phyloP scores from a whole-genome alignment of 208 protist species.

The Crithidia acanthocephali region DNA sequence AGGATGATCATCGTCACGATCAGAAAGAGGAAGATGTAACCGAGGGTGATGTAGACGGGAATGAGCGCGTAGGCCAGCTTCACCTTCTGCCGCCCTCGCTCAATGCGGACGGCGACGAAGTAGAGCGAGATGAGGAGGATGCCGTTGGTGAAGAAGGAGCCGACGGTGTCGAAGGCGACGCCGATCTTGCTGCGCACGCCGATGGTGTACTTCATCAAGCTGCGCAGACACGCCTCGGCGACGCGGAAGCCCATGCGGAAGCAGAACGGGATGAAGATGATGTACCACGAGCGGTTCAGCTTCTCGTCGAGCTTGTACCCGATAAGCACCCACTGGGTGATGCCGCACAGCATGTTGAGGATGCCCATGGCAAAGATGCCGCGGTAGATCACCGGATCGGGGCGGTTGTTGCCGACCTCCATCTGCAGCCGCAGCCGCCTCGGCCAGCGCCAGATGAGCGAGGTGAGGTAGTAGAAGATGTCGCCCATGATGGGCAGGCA shows the following conservation, averaged over 20 bases:
- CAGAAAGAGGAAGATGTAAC: constrained; percentile 69
- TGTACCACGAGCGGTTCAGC: constrained; percentile 72
- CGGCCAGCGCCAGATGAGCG: constrained; percentile 90
- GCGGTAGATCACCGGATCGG: constrained; percentile 60
- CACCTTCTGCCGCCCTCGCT: constrained; percentile 47
- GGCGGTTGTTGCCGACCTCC: constrained; percentile 67
- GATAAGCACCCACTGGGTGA: constrained; percentile 83
- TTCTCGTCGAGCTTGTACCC: constrained; percentile 65
- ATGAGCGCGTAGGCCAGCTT: constrained; percentile 60
- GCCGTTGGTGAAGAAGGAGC: constrained; percentile 87
- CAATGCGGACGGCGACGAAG: constrained; percentile 78
- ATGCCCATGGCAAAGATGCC: constrained; percentile 80
- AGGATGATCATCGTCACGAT: constrained; percentile 75
- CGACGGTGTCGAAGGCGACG: constrained; percentile 82
- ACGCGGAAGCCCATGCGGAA: constrained; percentile 67
- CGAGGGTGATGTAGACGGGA: constrained; percentile 74
- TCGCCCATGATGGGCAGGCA: constrained; percentile 74
- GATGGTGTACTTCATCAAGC: constrained; percentile 76
- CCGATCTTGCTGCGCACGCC: constrained; percentile 56
- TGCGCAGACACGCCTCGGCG: constrained; percentile 76
- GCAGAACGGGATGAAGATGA: constrained; percentile 76
- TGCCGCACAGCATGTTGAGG: constrained; percentile 60
- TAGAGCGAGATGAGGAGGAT: constrained; percentile 80
- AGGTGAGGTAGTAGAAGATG: constrained; percentile 80
- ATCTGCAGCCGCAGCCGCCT: constrained; percentile 67